Evolutionary conservation across 768 basidiomycete genomes (phyloP).

Genomic region (Boletus sensibilis): DNA sequence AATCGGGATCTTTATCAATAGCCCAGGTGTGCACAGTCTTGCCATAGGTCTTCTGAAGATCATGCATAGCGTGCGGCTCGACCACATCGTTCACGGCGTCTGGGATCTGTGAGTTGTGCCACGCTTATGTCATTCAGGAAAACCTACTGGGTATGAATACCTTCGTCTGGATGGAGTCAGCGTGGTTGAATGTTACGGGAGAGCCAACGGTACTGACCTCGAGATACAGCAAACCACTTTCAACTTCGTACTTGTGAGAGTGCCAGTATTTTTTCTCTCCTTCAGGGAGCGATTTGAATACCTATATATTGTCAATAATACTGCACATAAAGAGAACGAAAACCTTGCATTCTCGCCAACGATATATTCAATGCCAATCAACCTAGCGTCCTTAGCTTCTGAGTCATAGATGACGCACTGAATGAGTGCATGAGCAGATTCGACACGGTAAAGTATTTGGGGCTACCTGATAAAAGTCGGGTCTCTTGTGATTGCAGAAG

Average conservation of each 20-base stretch:
- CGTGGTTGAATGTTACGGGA: not conserved
- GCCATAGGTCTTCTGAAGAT: conserved; percentile 47
- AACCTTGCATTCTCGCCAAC: conserved; percentile 36
- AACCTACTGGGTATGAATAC: conserved; percentile 25
- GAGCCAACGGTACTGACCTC: conserved; percentile 14
- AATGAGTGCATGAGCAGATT: conserved; percentile 32
- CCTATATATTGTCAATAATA: conserved; percentile 13
- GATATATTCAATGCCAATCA: conserved; percentile 57
- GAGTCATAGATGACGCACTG: conserved; percentile 47
- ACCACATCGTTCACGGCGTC: conserved; percentile 34
- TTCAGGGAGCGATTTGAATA: conserved; percentile 40
- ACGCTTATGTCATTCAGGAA: not conserved
- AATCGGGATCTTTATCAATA: conserved; percentile 38
- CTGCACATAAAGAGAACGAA: not conserved
- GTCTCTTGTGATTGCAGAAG: conserved; percentile 40
- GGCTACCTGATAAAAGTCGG: conserved; percentile 40
- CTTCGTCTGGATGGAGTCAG: conserved; percentile 19
- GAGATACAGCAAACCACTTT: conserved; percentile 36
- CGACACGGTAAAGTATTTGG: not conserved
- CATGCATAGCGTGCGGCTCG: conserved; percentile 42
- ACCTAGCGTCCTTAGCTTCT: conserved; percentile 40
- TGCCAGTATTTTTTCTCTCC: conserved; percentile 56
- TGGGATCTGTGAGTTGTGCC: conserved; percentile 1
- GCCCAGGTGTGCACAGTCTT: conserved; percentile 44
- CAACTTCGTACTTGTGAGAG: conserved; percentile 49